These are phyloP conservation scores for Trichoderma sp. DNA, from an alignment of 2,329 filamentous ascomycete genomes.

Conservation along the genomic window DNA sequence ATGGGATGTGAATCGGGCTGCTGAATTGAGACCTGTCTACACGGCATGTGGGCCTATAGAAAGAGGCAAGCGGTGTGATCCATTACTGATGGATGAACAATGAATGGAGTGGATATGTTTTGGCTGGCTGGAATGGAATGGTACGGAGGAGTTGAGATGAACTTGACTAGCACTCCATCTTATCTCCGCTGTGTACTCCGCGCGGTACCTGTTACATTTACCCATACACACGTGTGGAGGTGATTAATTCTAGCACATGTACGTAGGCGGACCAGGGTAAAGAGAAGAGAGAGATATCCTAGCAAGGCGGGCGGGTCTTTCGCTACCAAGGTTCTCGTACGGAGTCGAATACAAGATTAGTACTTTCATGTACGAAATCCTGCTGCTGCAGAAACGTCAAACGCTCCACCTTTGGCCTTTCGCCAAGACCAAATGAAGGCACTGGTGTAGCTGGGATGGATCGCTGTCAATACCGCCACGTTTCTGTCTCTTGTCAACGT, in stretches of 20 bases:
- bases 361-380: background rate
- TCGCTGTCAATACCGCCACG: background rate
- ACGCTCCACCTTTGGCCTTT: background rate
- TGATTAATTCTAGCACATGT: background rate
- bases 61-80: background rate
- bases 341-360: background rate
- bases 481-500: background rate
- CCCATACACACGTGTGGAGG: background rate
- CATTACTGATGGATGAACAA: background rate
- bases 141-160: background rate
- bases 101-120: background rate
- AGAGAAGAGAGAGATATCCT: background rate
- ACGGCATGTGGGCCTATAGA: background rate
- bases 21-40: background rate
- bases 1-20: background rate
- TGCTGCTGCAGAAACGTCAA: background rate
- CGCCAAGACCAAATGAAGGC: background rate
- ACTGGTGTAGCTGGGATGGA: background rate
- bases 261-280: background rate
- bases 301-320: background rate
- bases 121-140: background rate
- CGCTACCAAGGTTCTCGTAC: background rate
- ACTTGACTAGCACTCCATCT: background rate
- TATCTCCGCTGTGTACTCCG: background rate
- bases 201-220: background rate